phyloP scores from a whole-genome alignment of 2,329 filamentous ascomycete genomes.

The Epichloe uncinata region DNA sequence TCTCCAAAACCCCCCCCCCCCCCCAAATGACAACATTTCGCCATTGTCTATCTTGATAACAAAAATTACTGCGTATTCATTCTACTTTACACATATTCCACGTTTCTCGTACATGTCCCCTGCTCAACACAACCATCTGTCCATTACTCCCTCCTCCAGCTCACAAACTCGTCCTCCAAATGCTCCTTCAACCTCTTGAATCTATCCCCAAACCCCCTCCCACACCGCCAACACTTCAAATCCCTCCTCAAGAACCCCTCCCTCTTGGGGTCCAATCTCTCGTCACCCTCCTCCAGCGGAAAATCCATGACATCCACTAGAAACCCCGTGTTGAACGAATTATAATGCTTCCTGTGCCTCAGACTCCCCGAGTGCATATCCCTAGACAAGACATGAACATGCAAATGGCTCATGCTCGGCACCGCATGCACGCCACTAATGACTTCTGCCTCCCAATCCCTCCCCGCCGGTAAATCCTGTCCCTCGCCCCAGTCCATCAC shows the following conservation, averaged over 20 bases:
- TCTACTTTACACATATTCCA: background rate
- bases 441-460: conserved; percentile 68
- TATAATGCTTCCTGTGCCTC: conserved; percentile 79
- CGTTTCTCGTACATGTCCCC: background rate
- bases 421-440: conserved; percentile 70
- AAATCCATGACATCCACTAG: conserved; percentile 69
- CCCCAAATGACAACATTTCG: background rate
- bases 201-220: conserved; percentile 55
- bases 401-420: conserved; percentile 85
- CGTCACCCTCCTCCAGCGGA: conserved; percentile 55
- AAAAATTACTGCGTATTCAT: background rate
- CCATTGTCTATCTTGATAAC: background rate
- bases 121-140: background rate
- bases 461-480: conserved; percentile 45
- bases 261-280: conserved; percentile 41
- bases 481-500: conserved; percentile 20
- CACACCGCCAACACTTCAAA: conserved; percentile 77
- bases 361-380: conserved; percentile 63
- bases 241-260: conserved; percentile 50
- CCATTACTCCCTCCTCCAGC: conserved; percentile 52
- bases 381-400: conserved; percentile 73
- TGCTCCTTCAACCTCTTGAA: conserved; percentile 67
- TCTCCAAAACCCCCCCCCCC: background rate
- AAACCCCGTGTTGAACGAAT: conserved; percentile 79
- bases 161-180: conserved; percentile 58